Evolutionary conservation across 2,329 filamentous ascomycete genomes (phyloP), one percentile per base, ranked within the genome.

Genomic region (Trichoderma pleuroti): DNA sequence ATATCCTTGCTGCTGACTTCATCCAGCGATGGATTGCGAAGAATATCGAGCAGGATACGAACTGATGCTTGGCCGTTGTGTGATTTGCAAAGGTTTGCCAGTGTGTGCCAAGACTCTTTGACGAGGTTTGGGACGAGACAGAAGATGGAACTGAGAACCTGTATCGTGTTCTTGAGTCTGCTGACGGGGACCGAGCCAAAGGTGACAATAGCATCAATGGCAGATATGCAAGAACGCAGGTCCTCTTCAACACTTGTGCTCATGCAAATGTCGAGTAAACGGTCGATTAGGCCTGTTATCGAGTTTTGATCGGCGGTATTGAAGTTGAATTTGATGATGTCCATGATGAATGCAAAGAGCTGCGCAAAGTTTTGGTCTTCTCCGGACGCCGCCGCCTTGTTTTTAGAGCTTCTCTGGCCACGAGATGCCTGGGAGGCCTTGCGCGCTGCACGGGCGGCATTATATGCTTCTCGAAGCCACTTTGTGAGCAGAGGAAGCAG

Each of bases 301-400:
- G 90, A 87, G 36, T 84, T 80, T 73, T 92, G 90, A 73, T 86
- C 86, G 28, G 91, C 88, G 36, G 89, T 85, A 74, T 90, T 91
- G 78, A 90, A 91, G 77, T 91, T 93, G 83, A 92, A 94, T 77
- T 92, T 93, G 81, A 92, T 88, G 68, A 93, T 84, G 72, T 92
- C 88, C 70, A 86, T 85, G 68, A 91, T 84, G 74, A 90, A 92
- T 14, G 83, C 80, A 76, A 93, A 93, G 3, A 93, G 80, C 61
- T 87, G 85, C 3, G 86, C 82, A 67, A 94, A 82, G 75, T 88
- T 90, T 73, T 86, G 85, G 72, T 91, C 89, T 75, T 90, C 88
- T 32, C 82, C 84, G 4, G 82, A 81, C 6, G 77, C 78, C 26
- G 81, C 78, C 9, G 79, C 76, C 73, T 76, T 78, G 39, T 71